Conservation (phyloP, 371 early-diverging fungal species). For the Phascolomyces articulosus region DNA sequence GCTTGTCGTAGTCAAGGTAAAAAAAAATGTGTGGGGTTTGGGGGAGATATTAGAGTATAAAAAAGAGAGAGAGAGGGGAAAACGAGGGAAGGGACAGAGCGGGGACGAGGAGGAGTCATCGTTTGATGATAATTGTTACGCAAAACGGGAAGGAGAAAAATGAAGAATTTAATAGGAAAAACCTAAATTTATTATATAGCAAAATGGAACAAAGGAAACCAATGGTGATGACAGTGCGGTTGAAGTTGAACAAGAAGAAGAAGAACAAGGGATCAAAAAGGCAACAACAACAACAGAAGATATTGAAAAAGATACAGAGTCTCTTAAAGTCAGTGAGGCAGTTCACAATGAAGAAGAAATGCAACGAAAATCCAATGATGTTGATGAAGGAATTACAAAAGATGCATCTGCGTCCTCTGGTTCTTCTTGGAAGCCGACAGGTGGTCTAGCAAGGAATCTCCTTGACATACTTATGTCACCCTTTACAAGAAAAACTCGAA, state of each 20-base stretch:
- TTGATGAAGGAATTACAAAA: neutral
- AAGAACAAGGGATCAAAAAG: neutral
- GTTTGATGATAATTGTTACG: too few species aligned
- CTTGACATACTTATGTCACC: slow-evolving; percentile 1
- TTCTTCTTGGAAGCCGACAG: neutral
- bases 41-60: neutral
- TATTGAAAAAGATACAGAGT: neutral
- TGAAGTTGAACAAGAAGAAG: neutral
- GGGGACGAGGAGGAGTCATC: too few species aligned
- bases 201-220: too few species aligned
- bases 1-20: neutral
- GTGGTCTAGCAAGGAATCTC: neutral
- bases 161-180: too few species aligned
- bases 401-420: neutral
- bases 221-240: neutral
- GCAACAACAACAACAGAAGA: neutral
- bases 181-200: neutral
- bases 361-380: neutral
- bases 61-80: neutral
- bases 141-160: too few species aligned
- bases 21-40: slow-evolving; percentile 1
- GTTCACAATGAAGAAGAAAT: neutral
- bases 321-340: neutral
- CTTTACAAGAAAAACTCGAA: neutral
- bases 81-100: too few species aligned